phyloP scores from a whole-genome alignment of 768 basidiomycete genomes.

The Mycena olivaceomarginata region DNA sequence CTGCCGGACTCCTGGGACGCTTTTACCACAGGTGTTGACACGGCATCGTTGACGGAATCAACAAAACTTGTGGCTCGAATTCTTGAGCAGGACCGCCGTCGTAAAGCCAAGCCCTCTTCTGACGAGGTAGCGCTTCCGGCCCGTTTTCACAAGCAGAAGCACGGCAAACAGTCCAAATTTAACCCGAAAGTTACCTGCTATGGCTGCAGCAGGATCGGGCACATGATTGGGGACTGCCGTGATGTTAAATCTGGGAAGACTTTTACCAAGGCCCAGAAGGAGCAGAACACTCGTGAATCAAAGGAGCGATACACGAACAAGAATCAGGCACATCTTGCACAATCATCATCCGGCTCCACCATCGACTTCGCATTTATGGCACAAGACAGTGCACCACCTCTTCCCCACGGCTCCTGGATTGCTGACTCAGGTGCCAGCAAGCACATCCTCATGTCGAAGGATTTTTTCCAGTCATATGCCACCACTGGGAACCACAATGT shows the following conservation, averaged over 20 bases:
- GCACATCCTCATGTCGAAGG: constrained; percentile 7
- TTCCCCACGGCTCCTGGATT: background rate
- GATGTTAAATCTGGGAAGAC: constrained; percentile 4
- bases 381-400: background rate
- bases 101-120: background rate
- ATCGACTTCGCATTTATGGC: constrained; percentile 24
- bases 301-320: background rate
- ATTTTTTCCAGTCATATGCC: constrained; percentile 24
- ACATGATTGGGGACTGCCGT: background rate
- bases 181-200: constrained; percentile 6
- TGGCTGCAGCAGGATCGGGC: constrained; percentile 22
- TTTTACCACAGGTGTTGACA: too few species aligned
- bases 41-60: constrained; percentile 43
- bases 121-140: background rate
- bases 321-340: background rate
- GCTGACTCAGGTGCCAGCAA: constrained; percentile 1
- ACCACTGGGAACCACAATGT: constrained; percentile 11
- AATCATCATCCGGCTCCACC: background rate
- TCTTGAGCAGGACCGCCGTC: constrained; percentile 45
- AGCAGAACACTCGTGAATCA: constrained; percentile 10
- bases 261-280: constrained; percentile 20
- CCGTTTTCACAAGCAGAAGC: constrained; percentile 10
- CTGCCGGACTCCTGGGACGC: too few species aligned
- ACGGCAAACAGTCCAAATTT: background rate
- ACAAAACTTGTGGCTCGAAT: constrained; percentile 47